Evolutionary conservation across 768 basidiomycete genomes (phyloP), one percentile per base, ranked within the genome.

Genomic region (Fomitopsis pulvina): DNA sequence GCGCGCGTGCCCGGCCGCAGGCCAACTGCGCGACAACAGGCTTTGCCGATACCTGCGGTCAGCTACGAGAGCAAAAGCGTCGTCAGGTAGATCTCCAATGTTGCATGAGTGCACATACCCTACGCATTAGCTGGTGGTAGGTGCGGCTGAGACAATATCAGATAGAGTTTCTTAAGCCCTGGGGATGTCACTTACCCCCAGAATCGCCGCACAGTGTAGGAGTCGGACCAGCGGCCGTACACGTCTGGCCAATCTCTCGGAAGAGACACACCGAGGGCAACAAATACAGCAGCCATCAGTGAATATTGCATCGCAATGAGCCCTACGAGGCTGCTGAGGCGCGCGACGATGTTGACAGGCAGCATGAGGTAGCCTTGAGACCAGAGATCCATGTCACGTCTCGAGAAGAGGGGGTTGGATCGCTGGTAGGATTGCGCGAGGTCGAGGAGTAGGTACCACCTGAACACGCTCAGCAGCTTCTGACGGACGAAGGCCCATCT

Each of bases 21-120:
- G 1, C 54, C 42, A 3, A 68, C 41, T 3, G 45, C 34, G 4
- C 59, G 41, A 11, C 54, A 10, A 37, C 64, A n/a, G 41, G 57
- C 59, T 29, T 63, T 59, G 0, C 63, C 63, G 49, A 66, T 65
- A 22, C 51, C 53, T 11, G 61, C 55, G 16, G 67, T 40, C 41
- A 60, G 51, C 68, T 70, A 32, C n/a, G n/a, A n/a, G n/a, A n/a
- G n/a, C n/a, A n/a, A n/a, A n/a, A n/a, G n/a, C n/a, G n/a, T n/a
- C n/a, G n/a, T n/a, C n/a, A n/a, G n/a, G n/a, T n/a, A n/a, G n/a
- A n/a, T n/a, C n/a, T n/a, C n/a, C n/a, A n/a, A n/a, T n/a, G n/a
- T n/a, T n/a, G n/a, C n/a, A n/a, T n/a, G n/a, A n/a, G n/a, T n/a
- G 20, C 1, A 39, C 55, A 7, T 41, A 59, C 56, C 3, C 58